A percentile compares a stretch with the other conserved stretches of the same genome.
Evolutionary conservation across 495 filamentous ascomycete genomes (phyloP).

Genomic region (Penicillium diatomitis): DNA sequence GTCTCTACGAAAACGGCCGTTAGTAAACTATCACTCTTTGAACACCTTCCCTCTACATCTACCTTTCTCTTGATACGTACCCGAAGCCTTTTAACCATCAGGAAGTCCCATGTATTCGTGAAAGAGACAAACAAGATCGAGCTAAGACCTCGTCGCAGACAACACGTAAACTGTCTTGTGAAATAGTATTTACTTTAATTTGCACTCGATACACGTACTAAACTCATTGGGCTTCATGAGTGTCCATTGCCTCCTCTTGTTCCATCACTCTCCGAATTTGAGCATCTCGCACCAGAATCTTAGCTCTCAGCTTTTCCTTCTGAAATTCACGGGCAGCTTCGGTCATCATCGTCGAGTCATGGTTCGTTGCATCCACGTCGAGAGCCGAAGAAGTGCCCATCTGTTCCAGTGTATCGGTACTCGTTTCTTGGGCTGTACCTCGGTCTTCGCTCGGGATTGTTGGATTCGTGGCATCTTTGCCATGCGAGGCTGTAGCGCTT

Average conservation of each 20-base stretch:
- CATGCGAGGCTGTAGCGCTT: background rate
- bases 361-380: background rate
- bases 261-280: slow-evolving; percentile 34
- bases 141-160: too few species aligned
- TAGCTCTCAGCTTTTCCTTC: slow-evolving; percentile 28
- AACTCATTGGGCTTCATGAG: slow-evolving; percentile 15
- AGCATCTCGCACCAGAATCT: slow-evolving; percentile 27
- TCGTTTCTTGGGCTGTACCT: background rate
- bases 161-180: too few species aligned
- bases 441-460: background rate
- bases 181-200: too few species aligned
- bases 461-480: background rate
- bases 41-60: too few species aligned
- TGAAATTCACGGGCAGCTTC: background rate
- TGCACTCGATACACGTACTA: too few species aligned
- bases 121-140: too few species aligned
- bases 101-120: too few species aligned
- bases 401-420: background rate
- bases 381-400: background rate
- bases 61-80: too few species aligned
- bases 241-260: slow-evolving; percentile 39
- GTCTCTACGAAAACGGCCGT: too few species aligned
- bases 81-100: too few species aligned
- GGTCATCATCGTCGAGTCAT: background rate
- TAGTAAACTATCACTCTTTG: too few species aligned